phyloP scores from a whole-genome alignment of 768 basidiomycete species.

The Leucocoprinus sp. region DNA sequence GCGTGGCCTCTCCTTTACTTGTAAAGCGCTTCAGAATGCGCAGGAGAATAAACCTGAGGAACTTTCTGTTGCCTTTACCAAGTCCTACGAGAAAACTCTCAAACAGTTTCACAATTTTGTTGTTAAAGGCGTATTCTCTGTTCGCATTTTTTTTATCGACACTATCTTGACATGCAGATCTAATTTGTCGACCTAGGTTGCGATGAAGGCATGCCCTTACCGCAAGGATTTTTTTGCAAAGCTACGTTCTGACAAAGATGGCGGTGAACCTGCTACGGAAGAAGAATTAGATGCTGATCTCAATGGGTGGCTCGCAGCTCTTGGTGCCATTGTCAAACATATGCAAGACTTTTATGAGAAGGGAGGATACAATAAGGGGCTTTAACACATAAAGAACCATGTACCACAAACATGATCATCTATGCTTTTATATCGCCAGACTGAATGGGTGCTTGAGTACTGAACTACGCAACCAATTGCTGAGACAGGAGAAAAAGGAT shows the following conservation, averaged over 20 bases:
- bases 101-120: slow-evolving; percentile 81
- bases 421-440: too few relatives aligned
- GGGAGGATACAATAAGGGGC: slow-evolving; percentile 47
- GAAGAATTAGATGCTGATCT: slow-evolving; percentile 52
- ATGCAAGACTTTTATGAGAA: slow-evolving; percentile 55
- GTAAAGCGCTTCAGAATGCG: slow-evolving; percentile 63
- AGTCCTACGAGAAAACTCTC: slow-evolving; percentile 75
- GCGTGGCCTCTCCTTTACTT: slow-evolving; percentile 86
- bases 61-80: slow-evolving; percentile 66
- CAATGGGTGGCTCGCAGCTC: slow-evolving; percentile 58
- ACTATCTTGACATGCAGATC: background rate
- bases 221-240: slow-evolving; percentile 63
- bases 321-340: slow-evolving; percentile 44
- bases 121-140: slow-evolving; percentile 51
- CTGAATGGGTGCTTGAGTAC: too few relatives aligned
- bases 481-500: background rate
- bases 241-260: slow-evolving; percentile 49
- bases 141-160: slow-evolving; percentile 25
- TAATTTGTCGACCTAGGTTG: slow-evolving; percentile 31
- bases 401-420: too few relatives aligned
- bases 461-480: too few relatives aligned
- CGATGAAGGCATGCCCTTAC: slow-evolving; percentile 60
- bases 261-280: slow-evolving; percentile 34
- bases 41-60: slow-evolving; percentile 59
- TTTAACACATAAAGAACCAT: too few relatives aligned